Percentiles rank a stretch among this genome's conserved stretches.
phyloP scores from a whole-genome alignment of 768 basidiomycete genomes.

The Fistulinella prunicolor region DNA sequence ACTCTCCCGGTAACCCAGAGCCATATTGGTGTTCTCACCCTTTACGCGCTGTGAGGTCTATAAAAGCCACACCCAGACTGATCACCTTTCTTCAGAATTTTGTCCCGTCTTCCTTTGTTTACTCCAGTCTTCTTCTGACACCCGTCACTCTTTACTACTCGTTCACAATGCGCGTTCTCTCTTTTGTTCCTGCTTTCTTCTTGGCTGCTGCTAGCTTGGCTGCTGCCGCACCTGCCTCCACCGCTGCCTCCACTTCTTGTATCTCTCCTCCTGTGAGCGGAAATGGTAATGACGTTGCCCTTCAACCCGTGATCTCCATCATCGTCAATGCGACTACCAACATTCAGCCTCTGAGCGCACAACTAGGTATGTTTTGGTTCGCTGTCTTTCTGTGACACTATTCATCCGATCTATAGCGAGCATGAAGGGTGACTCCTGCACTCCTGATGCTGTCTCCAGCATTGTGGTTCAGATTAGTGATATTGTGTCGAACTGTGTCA shows the following conservation, averaged over 20 bases:
- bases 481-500: conserved; percentile 4
- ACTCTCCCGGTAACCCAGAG: conserved; percentile 2
- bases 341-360: conserved; percentile 2
- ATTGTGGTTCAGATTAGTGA: conserved; percentile 14
- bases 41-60: conserved; percentile 2
- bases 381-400: background rate
- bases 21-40: background rate
- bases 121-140: conserved; percentile 10
- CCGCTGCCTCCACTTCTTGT: conserved; percentile 3
- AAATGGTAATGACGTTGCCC: conserved; percentile 3
- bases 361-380: conserved; percentile 5
- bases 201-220: conserved; percentile 6
- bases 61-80: conserved; percentile 10
- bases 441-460: conserved; percentile 3
- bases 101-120: background rate
- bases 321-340: conserved; percentile 8
- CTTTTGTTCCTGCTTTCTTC: conserved; percentile 14
- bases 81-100: conserved; percentile 2
- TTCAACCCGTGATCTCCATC: conserved; percentile 13
- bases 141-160: conserved; percentile 10
- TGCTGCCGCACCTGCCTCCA: conserved; percentile 3
- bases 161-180: conserved; percentile 16
- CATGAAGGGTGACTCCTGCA: conserved; percentile 5
- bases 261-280: background rate
- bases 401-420: background rate